Base-by-base conservation (phyloP, 768 basidiomycete genomes). In the Russula olivacea region DNA sequence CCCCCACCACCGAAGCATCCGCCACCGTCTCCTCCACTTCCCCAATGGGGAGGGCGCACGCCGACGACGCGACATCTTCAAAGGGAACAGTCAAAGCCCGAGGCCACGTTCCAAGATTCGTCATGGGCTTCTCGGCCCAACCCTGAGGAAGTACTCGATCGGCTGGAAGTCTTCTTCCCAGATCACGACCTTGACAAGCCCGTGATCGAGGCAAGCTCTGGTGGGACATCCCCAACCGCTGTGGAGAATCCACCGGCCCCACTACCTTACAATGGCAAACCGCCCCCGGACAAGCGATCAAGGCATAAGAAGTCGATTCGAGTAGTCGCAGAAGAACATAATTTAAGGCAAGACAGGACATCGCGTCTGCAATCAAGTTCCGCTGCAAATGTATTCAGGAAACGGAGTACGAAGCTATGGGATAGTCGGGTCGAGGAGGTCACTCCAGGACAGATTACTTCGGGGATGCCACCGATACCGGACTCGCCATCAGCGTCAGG, bases 141-240 rank as follows among this genome's bases (percentile, higher is more conserved):
- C 50, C 86, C 94, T 0, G 97, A 98, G 75, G 89, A 91, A 68
- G 89, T 99, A 49, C 93, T 93, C 71, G 89, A 98, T 48, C 86
- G 90, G 60, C 80, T 99, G 9, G 92, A 98, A 68, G 86, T 89
- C 64, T 98, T 92, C 78, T 99, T 99, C 81, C 95, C 96, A 0
- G 87, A 89, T 67, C 91, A 97, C 71, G 94, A 98, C 70, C 83
- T 98, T 53, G 97, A 98, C 74, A 90, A 93, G 71, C 94, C 95
- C 2, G 88, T 98, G 66, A 90, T 98, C 58, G 96, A 98, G 68
- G 85, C 88, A 36, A 81, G 80, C 45, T 89, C 86, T 4, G 88
- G 91, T 11, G 88, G 88, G 47, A 86, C 87, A 4, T 91, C 89
- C 3, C 90, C 92, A 1, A 89, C 87, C 2, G 73, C 81, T 25